Conservation (phyloP, 2,329 filamentous ascomycete genomes). For the Apiospora phragmitis region DNA sequence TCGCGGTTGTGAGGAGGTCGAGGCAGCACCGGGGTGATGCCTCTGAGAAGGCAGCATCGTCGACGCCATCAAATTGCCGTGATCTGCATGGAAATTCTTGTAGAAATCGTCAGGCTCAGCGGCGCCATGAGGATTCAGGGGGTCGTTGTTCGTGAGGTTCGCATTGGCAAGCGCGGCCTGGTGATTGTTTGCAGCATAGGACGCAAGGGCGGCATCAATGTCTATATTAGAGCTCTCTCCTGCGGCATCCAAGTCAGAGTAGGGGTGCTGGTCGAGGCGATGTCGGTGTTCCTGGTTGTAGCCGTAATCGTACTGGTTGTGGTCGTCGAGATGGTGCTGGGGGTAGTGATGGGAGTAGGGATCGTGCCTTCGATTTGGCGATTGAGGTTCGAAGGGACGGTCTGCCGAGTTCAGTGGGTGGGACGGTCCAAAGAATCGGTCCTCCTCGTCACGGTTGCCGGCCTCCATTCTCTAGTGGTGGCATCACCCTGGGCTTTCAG, state of each 20-base stretch:
- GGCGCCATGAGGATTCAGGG: constrained; percentile 2
- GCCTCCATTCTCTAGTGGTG: constrained; percentile 47
- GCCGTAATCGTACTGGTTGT: constrained; percentile 23
- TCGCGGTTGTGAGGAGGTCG: constrained; percentile 1
- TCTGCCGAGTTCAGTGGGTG: constrained; percentile 23
- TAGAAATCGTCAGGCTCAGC: constrained; percentile 57
- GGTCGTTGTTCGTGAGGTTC: constrained; percentile 16
- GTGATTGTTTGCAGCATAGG: constrained; percentile 39
- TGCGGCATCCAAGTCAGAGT: constrained; percentile 7
- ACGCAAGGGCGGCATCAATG: constrained; percentile 24
- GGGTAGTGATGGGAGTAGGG: constrained; percentile 23
- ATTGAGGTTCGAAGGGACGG: constrained; percentile 33
- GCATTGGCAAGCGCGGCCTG: constrained; percentile 41
- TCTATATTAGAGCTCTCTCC: background rate
- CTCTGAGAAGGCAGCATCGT: constrained; percentile 38
- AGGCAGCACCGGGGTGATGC: constrained; percentile 36
- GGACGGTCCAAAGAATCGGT: constrained; percentile 32
- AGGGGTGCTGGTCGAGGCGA: constrained; percentile 4
- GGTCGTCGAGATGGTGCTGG: constrained; percentile 18
- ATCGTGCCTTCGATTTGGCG: constrained; percentile 23
- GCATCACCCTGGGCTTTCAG: constrained; percentile 35
- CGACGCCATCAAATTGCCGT: constrained; percentile 27
- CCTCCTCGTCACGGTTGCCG: constrained; percentile 44
- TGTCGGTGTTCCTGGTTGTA: constrained; percentile 19
- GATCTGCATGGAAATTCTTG: constrained; percentile 44